Base-by-base conservation (phyloP, 2,329 filamentous ascomycete species). In the Penicillium sp. region DNA sequence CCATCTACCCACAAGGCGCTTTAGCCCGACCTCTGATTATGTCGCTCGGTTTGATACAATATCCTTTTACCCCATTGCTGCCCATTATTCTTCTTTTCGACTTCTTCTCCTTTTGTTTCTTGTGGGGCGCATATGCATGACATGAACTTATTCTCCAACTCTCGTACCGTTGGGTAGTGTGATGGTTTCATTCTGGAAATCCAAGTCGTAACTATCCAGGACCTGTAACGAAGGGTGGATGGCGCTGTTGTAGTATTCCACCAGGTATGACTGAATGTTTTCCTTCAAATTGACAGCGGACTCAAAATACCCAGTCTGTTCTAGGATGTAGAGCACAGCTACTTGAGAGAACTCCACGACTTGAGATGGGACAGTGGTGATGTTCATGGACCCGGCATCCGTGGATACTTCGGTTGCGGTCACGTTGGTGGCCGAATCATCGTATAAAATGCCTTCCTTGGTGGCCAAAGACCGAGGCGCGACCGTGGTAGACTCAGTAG, bases 301-400 rank as follows among this genome's bases (percentile, higher is more conserved):
- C 5, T 63, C 52, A 3, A 75, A 52, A 0, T 65, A 67, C 13
- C 67, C 68, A 0, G 73, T 75, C 44, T 70, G 65, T 60, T 75
- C 64, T 16, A 75, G 60, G 24, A 75, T 71, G 52, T 70, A 74
- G 22, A 87, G 76, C 5, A 76, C 67, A 2, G 72, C 70, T 37
- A 74, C 66, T 41, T 68, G 68, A 8, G 73, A 70, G 59, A 76
- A 76, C 37, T 71, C 68, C 19, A 75, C 56, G 14, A 70, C 65
- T 10, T 66, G 53, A 6, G 56, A 57, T 1, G 66, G 58, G 1
- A 70, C 53, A 26, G 43, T 27, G 19, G 63, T 63, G 2, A 64
- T 52, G 27, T 13, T 29, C 19, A 55, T 52, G 33, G 66, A 44
- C 14, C 53, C 50, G 7, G 58, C 51, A 8, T 69, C 69, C 16